Base-by-base conservation (phyloP, 1,284 basidiomycete genomes). In the Leucoagaricus sp. region DNA sequence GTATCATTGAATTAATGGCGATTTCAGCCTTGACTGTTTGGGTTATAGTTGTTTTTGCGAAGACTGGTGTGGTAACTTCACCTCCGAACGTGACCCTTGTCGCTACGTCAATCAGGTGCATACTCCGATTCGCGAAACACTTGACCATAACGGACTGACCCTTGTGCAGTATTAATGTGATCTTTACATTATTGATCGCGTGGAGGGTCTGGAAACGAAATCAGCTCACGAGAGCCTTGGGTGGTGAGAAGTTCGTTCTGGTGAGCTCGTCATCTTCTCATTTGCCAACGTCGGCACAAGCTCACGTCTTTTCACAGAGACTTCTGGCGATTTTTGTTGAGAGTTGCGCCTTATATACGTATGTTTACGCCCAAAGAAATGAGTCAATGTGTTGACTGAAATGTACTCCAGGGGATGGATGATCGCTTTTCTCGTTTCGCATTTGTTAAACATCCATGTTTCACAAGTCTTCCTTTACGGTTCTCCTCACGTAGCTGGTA, bases 311-410 rank as follows among this genome's bases (percentile, higher is more conserved):
- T 13, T 15, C 6, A 26, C 13, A 53, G 52, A 31, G 33, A 17
- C 44, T 47, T n/a, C 23, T 53, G 10, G 52, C 52, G 6, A 56
- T 60, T n/a, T 49, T 60, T 34, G 31, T 58, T 4, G 59, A 60
- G 31, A 60, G 59, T 28, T 57, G 49, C 7, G 53, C 49, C 7
- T 21, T 60, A 8, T 58, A 60, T 25, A 58, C 59, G 59, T 60
- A 58, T 23, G 59, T 44, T n/a, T n/a, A 19, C n/a, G 26, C 1
- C 28, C 42, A n/a, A n/a, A n/a, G n/a, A n/a, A n/a, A 13, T 26
- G 13, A 17, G 17, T 33, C 6, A 2, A 17, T 13, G 12, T 38
- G 25, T 17, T 31, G 21, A 17, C 26, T 10, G n/a, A 42, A 28
- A 15, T 31, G 17, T 13, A 8, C 23, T 17, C n/a, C n/a, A 60